These are phyloP conservation scores for Flammula alnicola DNA, from an alignment of 1,284 basidiomycete species.

Conservation along the genomic window DNA sequence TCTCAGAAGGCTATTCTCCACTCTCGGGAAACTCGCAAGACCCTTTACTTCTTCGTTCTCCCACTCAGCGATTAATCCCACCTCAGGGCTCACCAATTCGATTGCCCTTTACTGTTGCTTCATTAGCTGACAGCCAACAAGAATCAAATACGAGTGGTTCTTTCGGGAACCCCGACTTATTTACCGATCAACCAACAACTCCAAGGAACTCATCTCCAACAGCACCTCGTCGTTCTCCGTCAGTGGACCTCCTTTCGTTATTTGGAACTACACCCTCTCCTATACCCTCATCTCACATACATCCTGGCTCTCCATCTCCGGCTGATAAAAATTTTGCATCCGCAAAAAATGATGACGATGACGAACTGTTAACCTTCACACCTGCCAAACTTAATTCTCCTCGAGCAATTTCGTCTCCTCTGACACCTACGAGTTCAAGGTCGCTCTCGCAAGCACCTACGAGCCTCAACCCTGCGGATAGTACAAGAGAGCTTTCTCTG, in stretches of 20 bases:
- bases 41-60: constrained; percentile 23
- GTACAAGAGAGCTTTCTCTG: neutral
- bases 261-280: too few relatives aligned
- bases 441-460: constrained; percentile 1
- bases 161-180: too few relatives aligned
- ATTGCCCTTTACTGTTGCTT: constrained; percentile 4
- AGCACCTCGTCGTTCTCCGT: too few relatives aligned
- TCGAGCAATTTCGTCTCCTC: constrained; percentile 18
- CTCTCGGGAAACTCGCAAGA: constrained; percentile 21
- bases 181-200: too few relatives aligned
- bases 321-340: neutral
- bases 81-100: constrained; percentile 8
- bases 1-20: neutral
- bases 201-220: too few relatives aligned
- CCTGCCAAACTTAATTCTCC: constrained; percentile 11
- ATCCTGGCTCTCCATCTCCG: neutral
- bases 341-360: neutral
- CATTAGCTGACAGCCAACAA: neutral
- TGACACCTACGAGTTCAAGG: neutral
- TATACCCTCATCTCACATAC: neutral
- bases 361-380: constrained; percentile 15
- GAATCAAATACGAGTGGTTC: too few relatives aligned
- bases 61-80: neutral
- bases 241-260: too few relatives aligned
- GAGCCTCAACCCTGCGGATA: neutral